Base-by-base conservation (phyloP, 129 eudicot species). In the Centella asiatica region DNA sequence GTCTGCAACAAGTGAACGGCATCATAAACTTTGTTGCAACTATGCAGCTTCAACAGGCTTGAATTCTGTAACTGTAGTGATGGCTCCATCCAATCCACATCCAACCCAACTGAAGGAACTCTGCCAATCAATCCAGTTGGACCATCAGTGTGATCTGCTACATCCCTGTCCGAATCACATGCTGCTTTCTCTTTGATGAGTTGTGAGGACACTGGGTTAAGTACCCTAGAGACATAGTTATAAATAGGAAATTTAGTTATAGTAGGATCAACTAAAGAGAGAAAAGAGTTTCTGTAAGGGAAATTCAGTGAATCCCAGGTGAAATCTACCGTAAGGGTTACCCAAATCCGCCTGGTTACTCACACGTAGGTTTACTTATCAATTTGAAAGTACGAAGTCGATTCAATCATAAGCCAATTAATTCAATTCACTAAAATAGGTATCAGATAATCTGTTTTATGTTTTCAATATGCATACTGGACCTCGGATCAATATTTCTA, bases 41-140 rank as follows among this genome's bases (percentile, higher is more conserved):
- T 80, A 58, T 17, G 50, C 68, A 72, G 54, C 55, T 66, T 68
- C 62, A 68, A 44, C 74, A 56, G 31, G 29, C 71, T 82, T 46
- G 77, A 66, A 60, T 49, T 55, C 50, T 57, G 74, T 4, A 60
- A 60, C 46, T 71, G 69, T 44, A 72, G n/a, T 0, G 95, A 70
- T 6, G 95, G 97, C 62, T 90, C 97, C 34, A 69, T 42, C 97
- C 97, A 90, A 47, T 83, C 93, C 18, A 54, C 66, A 25, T 74
- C 79, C 0, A 74, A 62, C 34, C 82, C 76, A 22, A 4, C 36
- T 34, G 76, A 66, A 56, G 74, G 60, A 20, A 46, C 27, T 69
- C 11, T 66, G 49, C 36, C 42, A 13, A 46, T 24, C 20, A 31
- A 47, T 27, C 60, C 56, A 36, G 51, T 33, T 55, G 80, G 66